Evolutionary conservation across 2,329 filamentous ascomycete genomes (phyloP).

Genomic region (Phymatotrichopsis omnivora): DNA sequence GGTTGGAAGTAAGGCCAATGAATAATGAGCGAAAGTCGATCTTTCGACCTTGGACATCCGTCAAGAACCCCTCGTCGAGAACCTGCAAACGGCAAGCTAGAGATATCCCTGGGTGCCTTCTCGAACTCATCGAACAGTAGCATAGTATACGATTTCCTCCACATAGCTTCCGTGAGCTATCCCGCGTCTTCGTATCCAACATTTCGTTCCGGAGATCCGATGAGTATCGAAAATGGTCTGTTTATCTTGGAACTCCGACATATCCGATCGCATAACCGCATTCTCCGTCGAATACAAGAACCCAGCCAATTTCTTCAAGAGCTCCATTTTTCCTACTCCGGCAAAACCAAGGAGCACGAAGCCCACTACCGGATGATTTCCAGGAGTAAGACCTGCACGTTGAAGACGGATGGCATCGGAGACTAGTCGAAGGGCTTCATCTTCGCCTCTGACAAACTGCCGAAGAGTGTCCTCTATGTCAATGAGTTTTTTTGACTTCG

Average conservation of each 20-base stretch:
- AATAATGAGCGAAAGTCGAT: slow-evolving; percentile 95
- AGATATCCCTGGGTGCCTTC: slow-evolving; percentile 93
- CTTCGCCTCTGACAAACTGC: slow-evolving; percentile 78
- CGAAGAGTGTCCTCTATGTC: slow-evolving; percentile 88
- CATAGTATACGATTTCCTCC: slow-evolving; percentile 89
- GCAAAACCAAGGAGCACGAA: slow-evolving; percentile 98
- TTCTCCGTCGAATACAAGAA: slow-evolving; percentile 90
- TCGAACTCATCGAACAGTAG: slow-evolving; percentile 96
- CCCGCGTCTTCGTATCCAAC: slow-evolving; percentile 95
- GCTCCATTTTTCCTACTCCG: slow-evolving; percentile 91
- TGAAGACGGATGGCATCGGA: slow-evolving; percentile 91
- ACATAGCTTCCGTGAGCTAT: slow-evolving; percentile 88
- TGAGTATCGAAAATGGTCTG: slow-evolving; percentile 85
- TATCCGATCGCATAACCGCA: slow-evolving; percentile 89
- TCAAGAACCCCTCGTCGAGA: slow-evolving; percentile 90
- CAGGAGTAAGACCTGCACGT: slow-evolving; percentile 78
- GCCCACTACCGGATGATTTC: slow-evolving; percentile 81
- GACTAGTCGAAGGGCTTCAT: slow-evolving; percentile 83
- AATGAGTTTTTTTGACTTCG: slow-evolving; percentile 83
- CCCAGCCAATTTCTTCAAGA: slow-evolving; percentile 88
- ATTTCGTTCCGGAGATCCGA: slow-evolving; percentile 87
- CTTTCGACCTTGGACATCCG: slow-evolving; percentile 89
- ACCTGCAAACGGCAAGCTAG: slow-evolving; percentile 82
- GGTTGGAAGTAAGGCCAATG: slow-evolving; percentile 90
- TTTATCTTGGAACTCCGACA: slow-evolving; percentile 96